phyloP scores from a whole-genome alignment of 73 alveolate genomes.

The Stentor roeselii region DNA sequence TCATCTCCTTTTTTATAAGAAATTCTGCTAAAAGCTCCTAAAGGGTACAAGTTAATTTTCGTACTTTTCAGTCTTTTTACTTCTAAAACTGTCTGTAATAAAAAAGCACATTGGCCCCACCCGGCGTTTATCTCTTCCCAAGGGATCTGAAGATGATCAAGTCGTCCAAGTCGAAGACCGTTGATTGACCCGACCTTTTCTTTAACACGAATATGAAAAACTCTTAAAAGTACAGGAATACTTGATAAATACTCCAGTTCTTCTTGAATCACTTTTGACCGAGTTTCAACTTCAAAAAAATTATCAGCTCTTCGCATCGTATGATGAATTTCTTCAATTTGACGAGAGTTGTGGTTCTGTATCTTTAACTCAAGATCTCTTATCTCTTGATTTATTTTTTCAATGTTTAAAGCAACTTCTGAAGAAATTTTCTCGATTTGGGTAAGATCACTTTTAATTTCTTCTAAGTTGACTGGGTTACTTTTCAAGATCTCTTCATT shows the following conservation, averaged over 20 bases:
- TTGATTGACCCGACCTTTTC: slow-evolving; percentile 59
- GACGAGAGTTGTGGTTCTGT: not conserved
- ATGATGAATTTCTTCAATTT: too few species aligned
- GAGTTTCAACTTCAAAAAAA: not conserved
- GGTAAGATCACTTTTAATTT: not conserved
- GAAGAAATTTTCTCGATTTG: not conserved
- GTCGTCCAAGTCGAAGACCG: slow-evolving; percentile 61
- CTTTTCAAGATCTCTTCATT: not conserved
- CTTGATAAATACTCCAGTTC: slow-evolving; percentile 32
- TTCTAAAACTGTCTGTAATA: not conserved
- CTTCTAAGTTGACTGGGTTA: not conserved
- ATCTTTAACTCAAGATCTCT: not conserved
- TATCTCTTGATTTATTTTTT: not conserved
- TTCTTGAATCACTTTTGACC: slow-evolving; percentile 16
- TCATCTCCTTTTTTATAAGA: not conserved
- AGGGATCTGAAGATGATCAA: slow-evolving; percentile 34
- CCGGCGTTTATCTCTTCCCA: slow-evolving; percentile 65
- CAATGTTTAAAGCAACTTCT: not conserved
- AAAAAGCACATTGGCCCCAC: slow-evolving; percentile 37
- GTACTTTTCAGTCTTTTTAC: slow-evolving; percentile 2
- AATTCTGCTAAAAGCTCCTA: not conserved
- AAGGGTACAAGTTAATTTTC: not conserved
- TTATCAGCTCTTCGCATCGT: too few species aligned
- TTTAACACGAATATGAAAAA: slow-evolving; percentile 38
- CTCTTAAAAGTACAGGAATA: slow-evolving; percentile 46